A percentile compares a stretch with the other conserved stretches of the same genome.
Evolutionary conservation across 345 rosid species (phyloP).

Genomic region (Erucastrum elatum): DNA sequence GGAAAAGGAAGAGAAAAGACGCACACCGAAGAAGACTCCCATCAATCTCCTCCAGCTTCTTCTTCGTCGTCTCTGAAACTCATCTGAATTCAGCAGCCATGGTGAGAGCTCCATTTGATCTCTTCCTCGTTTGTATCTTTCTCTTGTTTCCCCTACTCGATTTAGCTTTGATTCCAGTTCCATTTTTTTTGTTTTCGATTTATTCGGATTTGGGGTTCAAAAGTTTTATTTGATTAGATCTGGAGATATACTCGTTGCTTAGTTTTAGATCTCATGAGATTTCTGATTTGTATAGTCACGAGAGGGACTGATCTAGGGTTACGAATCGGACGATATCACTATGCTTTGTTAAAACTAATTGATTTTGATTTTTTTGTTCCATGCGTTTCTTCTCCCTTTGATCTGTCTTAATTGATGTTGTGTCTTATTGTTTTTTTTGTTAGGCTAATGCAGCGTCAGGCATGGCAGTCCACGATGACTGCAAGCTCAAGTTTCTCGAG

Average conservation of each 20-base stretch:
- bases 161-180: conserved; percentile 11
- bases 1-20: conserved; percentile 22
- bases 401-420: neutral
- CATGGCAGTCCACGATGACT: conserved; percentile 63
- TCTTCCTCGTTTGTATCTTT: neutral
- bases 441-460: conserved; percentile 65
- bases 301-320: conserved; percentile 18
- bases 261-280: conserved; percentile 38
- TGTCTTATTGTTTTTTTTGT: neutral
- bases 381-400: neutral
- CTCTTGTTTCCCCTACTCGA: neutral
- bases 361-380: neutral
- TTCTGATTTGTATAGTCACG: conserved; percentile 9
- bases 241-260: conserved; percentile 17
- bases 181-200: conserved; percentile 12
- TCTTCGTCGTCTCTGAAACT: conserved; percentile 7
- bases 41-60: neutral
- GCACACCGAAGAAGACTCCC: conserved; percentile 21
- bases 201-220: neutral
- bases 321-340: conserved; percentile 2
- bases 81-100: conserved; percentile 26
- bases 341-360: neutral
- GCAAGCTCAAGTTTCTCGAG: conserved; percentile 58
- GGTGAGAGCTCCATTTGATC: conserved; percentile 33
- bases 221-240: conserved; percentile 20